Percentiles rank a stretch among this genome's conserved stretches.
These are phyloP conservation scores for Candida schatavii DNA, from an alignment of 805 yeast species.

Conservation along the genomic window DNA sequence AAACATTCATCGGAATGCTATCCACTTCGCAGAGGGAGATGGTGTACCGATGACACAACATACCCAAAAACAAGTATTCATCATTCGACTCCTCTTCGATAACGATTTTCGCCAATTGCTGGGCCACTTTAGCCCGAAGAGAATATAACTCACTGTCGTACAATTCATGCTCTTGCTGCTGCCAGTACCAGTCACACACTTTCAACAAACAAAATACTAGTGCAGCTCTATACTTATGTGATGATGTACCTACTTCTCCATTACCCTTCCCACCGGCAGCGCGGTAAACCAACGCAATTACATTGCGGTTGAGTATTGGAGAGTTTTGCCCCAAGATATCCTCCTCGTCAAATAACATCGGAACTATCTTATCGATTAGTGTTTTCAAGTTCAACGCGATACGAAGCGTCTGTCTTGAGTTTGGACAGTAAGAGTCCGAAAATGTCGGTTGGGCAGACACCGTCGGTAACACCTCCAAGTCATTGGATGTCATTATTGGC, in stretches of 20 bases:
- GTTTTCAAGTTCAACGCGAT: constrained; percentile 71
- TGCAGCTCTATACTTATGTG: constrained; percentile 63
- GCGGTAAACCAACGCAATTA: constrained; percentile 55
- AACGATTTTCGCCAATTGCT: constrained; percentile 64
- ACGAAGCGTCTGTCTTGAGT: constrained; percentile 64
- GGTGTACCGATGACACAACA: constrained; percentile 73
- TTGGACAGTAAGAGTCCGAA: constrained; percentile 40
- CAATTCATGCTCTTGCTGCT: constrained; percentile 55
- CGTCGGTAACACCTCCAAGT: not conserved
- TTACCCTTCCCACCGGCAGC: constrained; percentile 82
- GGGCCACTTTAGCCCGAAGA: constrained; percentile 67
- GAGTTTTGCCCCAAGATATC: constrained; percentile 56
- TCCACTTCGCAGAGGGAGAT: constrained; percentile 63
- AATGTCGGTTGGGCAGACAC: constrained; percentile 4
- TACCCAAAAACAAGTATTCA: constrained; percentile 63
- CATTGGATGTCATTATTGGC: no score
- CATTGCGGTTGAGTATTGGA: constrained; percentile 54
- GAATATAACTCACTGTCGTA: constrained; percentile 64
- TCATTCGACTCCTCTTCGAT: constrained; percentile 65
- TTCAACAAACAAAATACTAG: constrained; percentile 68
- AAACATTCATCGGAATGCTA: constrained; percentile 64
- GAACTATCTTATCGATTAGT: constrained; percentile 69
- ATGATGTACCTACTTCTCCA: constrained; percentile 51
- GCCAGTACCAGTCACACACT: constrained; percentile 77
- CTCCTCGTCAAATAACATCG: constrained; percentile 54